Conservation (phyloP, 768 basidiomycete genomes). For the Mrakia gelida region DNA sequence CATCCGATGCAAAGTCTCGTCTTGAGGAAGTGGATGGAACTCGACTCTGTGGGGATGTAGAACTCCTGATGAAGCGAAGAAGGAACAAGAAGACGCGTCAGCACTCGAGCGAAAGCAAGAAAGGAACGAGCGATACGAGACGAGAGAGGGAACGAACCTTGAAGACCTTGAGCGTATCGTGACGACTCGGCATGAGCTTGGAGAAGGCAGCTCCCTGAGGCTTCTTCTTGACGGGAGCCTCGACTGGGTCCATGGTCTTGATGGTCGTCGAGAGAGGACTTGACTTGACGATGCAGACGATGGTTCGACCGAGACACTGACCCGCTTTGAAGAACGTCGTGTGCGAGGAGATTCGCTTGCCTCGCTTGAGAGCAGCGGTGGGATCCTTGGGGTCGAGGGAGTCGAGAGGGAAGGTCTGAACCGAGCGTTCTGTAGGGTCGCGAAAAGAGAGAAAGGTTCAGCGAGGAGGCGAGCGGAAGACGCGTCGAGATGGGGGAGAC, state of each 20-base stretch:
- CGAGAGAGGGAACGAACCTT: slow-evolving; percentile 52
- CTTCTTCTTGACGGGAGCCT: slow-evolving; percentile 58
- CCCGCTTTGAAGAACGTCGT: slow-evolving; percentile 98
- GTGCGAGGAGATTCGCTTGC: slow-evolving; percentile 90
- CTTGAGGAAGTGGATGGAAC: slow-evolving; percentile 93
- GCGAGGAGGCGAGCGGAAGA: neutral
- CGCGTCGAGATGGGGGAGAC: neutral
- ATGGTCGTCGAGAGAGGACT: slow-evolving; percentile 93
- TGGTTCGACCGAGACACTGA: slow-evolving; percentile 77
- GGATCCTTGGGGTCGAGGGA: slow-evolving; percentile 86
- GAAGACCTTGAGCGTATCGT: slow-evolving; percentile 82
- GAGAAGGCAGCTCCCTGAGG: slow-evolving; percentile 59
- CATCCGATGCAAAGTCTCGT: slow-evolving; percentile 96
- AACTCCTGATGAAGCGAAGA: slow-evolving; percentile 64
- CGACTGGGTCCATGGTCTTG: slow-evolving; percentile 94
- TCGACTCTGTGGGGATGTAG: slow-evolving; percentile 96
- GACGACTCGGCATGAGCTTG: slow-evolving; percentile 82
- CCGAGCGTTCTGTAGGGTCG: slow-evolving; percentile 71
- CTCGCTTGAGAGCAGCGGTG: slow-evolving; percentile 81
- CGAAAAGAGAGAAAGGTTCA: neutral
- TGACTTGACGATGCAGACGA: slow-evolving; percentile 96
- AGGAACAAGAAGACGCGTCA: neutral
- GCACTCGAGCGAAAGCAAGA: slow-evolving; percentile 28
- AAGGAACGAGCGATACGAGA: too few species aligned
- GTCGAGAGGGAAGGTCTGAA: slow-evolving; percentile 92